Conservation (phyloP, 345 rosid species). For the Camelina neglecta region DNA sequence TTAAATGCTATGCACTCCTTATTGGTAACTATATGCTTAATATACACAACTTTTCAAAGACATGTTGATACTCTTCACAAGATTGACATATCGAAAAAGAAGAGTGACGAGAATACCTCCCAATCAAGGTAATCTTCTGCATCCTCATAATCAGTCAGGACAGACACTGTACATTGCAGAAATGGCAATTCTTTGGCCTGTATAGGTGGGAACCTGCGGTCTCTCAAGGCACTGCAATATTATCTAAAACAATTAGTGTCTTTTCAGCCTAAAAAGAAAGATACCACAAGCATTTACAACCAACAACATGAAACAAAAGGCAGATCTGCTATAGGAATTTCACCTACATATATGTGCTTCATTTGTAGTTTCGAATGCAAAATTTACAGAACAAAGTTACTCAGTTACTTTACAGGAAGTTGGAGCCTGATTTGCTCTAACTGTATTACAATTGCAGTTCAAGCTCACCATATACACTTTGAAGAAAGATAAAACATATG, state of each 20-base stretch:
- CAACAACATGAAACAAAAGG: background rate
- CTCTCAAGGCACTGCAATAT: constrained; percentile 86
- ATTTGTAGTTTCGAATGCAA: background rate
- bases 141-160: constrained; percentile 78
- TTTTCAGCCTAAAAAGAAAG: background rate
- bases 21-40: background rate
- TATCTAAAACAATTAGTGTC: background rate
- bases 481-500: background rate
- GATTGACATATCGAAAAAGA: constrained; percentile 1
- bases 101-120: constrained; percentile 68
- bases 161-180: constrained; percentile 92
- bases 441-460: background rate
- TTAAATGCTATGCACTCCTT: background rate
- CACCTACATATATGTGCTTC: background rate
- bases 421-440: background rate
- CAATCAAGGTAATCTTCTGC: constrained; percentile 87
- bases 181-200: constrained; percentile 89
- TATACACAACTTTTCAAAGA: background rate
- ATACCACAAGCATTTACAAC: background rate
- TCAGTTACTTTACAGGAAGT: background rate
- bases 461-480: background rate
- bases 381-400: background rate
- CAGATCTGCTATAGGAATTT: constrained; percentile 5
- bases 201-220: constrained; percentile 94
- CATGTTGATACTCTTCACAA: background rate